These are phyloP conservation scores for Didymella sp. DNA, from an alignment of 2,329 filamentous ascomycete species.

Conservation along the genomic window DNA sequence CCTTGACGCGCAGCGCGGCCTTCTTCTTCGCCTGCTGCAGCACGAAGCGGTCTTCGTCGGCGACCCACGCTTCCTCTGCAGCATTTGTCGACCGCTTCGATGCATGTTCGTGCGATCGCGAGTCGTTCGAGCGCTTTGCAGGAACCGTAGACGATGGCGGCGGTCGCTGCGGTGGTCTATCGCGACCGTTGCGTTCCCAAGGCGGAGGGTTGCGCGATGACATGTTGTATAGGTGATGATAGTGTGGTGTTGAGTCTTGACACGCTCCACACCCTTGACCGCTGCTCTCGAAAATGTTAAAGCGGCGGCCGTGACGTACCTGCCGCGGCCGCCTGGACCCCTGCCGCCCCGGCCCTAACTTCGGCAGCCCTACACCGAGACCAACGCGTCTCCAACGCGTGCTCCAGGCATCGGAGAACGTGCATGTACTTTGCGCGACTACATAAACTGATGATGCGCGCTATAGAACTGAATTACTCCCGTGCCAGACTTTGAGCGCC, in stretches of 20 bases:
- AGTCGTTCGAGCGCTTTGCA: slow-evolving; percentile 54
- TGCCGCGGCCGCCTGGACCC: slow-evolving; percentile 6
- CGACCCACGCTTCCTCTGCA: slow-evolving; percentile 72
- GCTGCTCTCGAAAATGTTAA: slow-evolving; percentile 23
- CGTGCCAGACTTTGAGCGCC: background rate
- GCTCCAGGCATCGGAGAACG: background rate
- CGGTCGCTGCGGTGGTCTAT: slow-evolving; percentile 28
- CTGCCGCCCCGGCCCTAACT: slow-evolving; percentile 3
- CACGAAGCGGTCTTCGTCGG: slow-evolving; percentile 95
- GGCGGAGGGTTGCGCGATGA: slow-evolving; percentile 44
- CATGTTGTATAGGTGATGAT: slow-evolving; percentile 25
- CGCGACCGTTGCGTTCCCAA: slow-evolving; percentile 39
- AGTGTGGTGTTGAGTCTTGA: background rate
- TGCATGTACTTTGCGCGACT: background rate
- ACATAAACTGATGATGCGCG: background rate
- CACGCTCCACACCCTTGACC: background rate
- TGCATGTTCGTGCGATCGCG: slow-evolving; percentile 48
- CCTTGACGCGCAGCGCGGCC: slow-evolving; percentile 90
- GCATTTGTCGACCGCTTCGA: slow-evolving; percentile 55
- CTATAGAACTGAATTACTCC: background rate
- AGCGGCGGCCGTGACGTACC: slow-evolving; percentile 33
- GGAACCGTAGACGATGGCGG: slow-evolving; percentile 46
- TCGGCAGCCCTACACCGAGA: slow-evolving; percentile 22
- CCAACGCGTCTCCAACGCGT: background rate
- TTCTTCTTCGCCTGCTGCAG: slow-evolving; percentile 98